Percentiles rank a stretch among this genome's conserved stretches.
These are phyloP conservation scores for Crucihimalaya himalaica DNA, from an alignment of 345 rosid genomes.

Conservation along the genomic window DNA sequence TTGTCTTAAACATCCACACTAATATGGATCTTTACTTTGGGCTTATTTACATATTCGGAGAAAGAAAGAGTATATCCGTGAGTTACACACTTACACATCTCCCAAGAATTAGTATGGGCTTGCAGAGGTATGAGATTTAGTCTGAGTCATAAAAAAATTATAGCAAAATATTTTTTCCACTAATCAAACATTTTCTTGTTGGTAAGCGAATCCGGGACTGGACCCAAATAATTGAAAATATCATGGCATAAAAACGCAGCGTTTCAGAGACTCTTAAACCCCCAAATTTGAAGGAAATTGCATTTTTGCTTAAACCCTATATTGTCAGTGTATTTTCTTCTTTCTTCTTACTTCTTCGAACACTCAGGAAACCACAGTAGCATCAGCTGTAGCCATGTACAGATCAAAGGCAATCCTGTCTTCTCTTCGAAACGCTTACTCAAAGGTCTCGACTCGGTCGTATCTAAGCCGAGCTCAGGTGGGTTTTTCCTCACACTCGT, in stretches of 20 bases:
- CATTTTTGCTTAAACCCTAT: conserved; percentile 27
- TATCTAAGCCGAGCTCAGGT: conserved; percentile 51
- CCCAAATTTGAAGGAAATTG: neutral
- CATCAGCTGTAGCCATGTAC: conserved; percentile 50
- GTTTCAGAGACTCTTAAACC: conserved; percentile 11
- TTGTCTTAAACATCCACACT: no score
- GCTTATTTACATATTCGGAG: no score
- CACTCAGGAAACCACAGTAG: neutral
- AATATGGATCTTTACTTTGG: no score
- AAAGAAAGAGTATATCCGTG: no score
- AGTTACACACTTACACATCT: no score
- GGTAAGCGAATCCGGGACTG: neutral
- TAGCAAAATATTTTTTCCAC: no score
- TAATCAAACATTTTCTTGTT: neutral
- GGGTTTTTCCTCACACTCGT: conserved; percentile 37
- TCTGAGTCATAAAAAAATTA: no score
- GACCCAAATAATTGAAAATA: neutral
- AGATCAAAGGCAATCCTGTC: conserved; percentile 53
- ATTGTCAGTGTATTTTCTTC: neutral
- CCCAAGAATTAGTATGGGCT: no score
- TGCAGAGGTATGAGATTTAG: no score
- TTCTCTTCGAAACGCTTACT: conserved; percentile 45
- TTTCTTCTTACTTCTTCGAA: neutral
- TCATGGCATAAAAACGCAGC: neutral
- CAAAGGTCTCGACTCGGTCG: conserved; percentile 42